Base-by-base conservation (phyloP, 148 eudicot species). In the Camellia japonica region DNA sequence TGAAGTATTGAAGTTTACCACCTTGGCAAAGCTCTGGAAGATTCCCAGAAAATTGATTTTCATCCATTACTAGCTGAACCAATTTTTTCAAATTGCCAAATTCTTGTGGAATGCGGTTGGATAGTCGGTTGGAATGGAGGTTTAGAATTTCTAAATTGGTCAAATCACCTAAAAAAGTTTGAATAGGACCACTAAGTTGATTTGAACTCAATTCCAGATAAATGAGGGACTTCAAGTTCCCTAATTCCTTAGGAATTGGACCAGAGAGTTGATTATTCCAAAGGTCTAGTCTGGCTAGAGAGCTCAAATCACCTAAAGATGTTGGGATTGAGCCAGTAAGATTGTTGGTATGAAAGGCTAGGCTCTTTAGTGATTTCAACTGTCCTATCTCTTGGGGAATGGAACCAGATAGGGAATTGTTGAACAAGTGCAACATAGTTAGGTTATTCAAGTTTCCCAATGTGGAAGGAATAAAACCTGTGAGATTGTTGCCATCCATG, bases 11-110 rank as follows among this genome's bases (percentile, higher is more conserved):
- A 67, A 86, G 77, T 60, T 43, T 16, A 38, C 73, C 58, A 10
- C 86, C 86, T 44, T 72, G 75, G 78, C 88, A 86, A 58, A 83
- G 9, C 30, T 58, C 66, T 70, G 86, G 88, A 49, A 83, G 68
- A 7, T 44, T 16, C 20, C 86, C 88, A 3, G 82, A 83, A 61
- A 86, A 86, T 42, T 30, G 46, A 67, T 82, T 85, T 20, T 71
- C 42, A 20, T 80, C 72, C 74, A 85, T 55, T 3, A 80, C 71
- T 15, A 85, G 63, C 38, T 76, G 65, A 19, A 19, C 46, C 47
- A 85, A 55, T 14, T 59, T 47, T 41, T 46, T 81, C 61, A 52
- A 73, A 4, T 80, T 38, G 8, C 88, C 84, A 55, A 86, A 78
- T 51, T 67, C 73, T 23, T 47, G 42, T 18, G 88, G 88, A 55